Evolutionary conservation across 768 basidiomycete species (phyloP).

Genomic region (Cyclocybe aegerita): DNA sequence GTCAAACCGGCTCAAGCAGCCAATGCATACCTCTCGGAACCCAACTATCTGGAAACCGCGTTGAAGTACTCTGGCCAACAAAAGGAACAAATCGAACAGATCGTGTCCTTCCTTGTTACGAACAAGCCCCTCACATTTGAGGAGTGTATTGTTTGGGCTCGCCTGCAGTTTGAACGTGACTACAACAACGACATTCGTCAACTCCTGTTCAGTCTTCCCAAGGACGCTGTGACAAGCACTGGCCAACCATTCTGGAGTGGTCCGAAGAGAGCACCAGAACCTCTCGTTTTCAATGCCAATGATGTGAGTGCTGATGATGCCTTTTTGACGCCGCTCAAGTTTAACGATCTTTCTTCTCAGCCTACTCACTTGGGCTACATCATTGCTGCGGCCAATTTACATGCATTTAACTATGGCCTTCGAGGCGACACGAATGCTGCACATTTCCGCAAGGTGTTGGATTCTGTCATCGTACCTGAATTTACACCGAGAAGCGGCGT

Average conservation of each 20-base stretch:
- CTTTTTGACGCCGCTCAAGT: slow-evolving; percentile 9
- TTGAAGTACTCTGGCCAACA: slow-evolving; percentile 92
- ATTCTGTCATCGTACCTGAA: slow-evolving; percentile 82
- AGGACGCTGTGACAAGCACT: slow-evolving; percentile 86
- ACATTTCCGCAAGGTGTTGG: slow-evolving; percentile 81
- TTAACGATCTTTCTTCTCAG: slow-evolving; percentile 36
- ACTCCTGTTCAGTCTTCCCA: slow-evolving; percentile 89
- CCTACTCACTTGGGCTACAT: slow-evolving; percentile 85
- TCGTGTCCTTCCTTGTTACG: slow-evolving; percentile 85
- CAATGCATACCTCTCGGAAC: slow-evolving; percentile 95
- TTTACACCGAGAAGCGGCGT: slow-evolving; percentile 93
- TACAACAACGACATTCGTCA: slow-evolving; percentile 94
- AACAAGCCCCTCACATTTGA: slow-evolving; percentile 95
- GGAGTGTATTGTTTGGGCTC: slow-evolving; percentile 96
- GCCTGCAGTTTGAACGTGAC: slow-evolving; percentile 91
- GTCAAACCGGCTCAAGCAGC: slow-evolving; percentile 92
- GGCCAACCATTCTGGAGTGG: slow-evolving; percentile 99
- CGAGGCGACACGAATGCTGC: slow-evolving; percentile 82
- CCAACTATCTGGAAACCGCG: slow-evolving; percentile 89
- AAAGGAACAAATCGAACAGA: slow-evolving; percentile 85
- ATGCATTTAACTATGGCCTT: slow-evolving; percentile 97
- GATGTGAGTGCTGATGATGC: slow-evolving; percentile 59
- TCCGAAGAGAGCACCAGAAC: slow-evolving; percentile 94
- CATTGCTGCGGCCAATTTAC: slow-evolving; percentile 92
- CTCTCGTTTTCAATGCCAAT: slow-evolving; percentile 81